Base-by-base conservation (phyloP, 2,329 filamentous ascomycete genomes). In the Tympanopsis confertula region DNA sequence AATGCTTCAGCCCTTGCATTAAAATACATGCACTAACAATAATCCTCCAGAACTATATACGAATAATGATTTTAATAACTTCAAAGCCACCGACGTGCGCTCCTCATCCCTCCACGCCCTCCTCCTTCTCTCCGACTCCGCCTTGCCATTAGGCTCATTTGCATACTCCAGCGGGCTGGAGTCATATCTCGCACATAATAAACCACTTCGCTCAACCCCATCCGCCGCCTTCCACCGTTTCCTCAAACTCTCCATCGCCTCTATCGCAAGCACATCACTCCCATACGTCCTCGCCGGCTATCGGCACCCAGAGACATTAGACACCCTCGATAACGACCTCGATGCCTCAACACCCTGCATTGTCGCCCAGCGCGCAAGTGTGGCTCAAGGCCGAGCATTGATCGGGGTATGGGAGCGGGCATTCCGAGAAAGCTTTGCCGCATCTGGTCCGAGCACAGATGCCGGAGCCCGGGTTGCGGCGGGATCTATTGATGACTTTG, bases 91-190 rank as follows among this genome's bases (percentile, higher is more conserved):
- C n/a, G n/a, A n/a, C n/a, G n/a, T n/a, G n/a, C n/a, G n/a, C n/a
- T n/a, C n/a, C n/a, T n/a, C n/a, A n/a, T n/a, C n/a, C n/a, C n/a
- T n/a, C 4, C 74, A 78, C 49, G 61, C 69, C 19, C 63, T 80
- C 10, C 65, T 79, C 33, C 62, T 79, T 13, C 66, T 80, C 19
- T 70, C 75, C 38, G 75, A 80, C 55, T 78, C 74, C 15, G 74
- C 74, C 14, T 65, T 80, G 2, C 75, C 75, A 1, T 58, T 80
- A 2, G 75, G 75, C 35, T 78, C 75, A 1, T 80, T 80, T 51
- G 75, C 75, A 44, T 80, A 78, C 58, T 76, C 70, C 52, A 74
- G 65, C 49, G 75, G 75, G 4, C 59, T 80, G 14, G 75, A 80
- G 52, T 79, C 74, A 15, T 79, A 73, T 49, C 66, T 80, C 38